These are phyloP conservation scores for Margaritispora aquatica DNA, from an alignment of 495 filamentous ascomycete species.

Conservation along the genomic window DNA sequence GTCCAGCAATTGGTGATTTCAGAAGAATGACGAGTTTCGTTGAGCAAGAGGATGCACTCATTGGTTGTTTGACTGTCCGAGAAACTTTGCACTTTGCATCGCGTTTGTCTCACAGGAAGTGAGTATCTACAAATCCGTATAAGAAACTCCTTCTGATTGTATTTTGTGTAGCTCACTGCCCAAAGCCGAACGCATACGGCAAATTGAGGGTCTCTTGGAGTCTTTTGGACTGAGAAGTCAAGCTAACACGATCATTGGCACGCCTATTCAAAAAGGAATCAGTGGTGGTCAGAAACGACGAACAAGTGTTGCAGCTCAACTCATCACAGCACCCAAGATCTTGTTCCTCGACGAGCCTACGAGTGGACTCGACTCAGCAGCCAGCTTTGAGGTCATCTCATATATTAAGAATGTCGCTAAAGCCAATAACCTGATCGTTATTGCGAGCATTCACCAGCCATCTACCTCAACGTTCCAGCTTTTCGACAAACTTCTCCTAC, in stretches of 20 bases:
- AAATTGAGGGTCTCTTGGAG: conserved; percentile 49
- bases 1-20: conserved; percentile 31
- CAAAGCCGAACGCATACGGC: conserved; percentile 43
- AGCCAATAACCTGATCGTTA: conserved; percentile 63
- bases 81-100: conserved; percentile 72
- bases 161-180: conserved; percentile 30
- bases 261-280: conserved; percentile 72
- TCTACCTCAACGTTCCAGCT: conserved; percentile 69
- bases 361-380: conserved; percentile 67
- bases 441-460: conserved; percentile 78
- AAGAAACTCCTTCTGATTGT: conserved; percentile 21
- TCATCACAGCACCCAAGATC: conserved; percentile 73
- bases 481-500: conserved; percentile 71
- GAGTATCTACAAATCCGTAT: background rate
- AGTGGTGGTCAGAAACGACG: conserved; percentile 76
- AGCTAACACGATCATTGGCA: conserved; percentile 63
- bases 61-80: conserved; percentile 67
- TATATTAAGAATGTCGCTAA: conserved; percentile 57
- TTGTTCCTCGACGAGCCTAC: conserved; percentile 81
- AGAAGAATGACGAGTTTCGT: conserved; percentile 61
- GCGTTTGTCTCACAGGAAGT: conserved; percentile 26
- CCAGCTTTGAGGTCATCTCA: conserved; percentile 61
- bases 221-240: conserved; percentile 61
- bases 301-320: conserved; percentile 68
- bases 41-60: conserved; percentile 79